Evolutionary conservation across 495 filamentous ascomycete species (phyloP).

Genomic region (Neurospora sp.): DNA sequence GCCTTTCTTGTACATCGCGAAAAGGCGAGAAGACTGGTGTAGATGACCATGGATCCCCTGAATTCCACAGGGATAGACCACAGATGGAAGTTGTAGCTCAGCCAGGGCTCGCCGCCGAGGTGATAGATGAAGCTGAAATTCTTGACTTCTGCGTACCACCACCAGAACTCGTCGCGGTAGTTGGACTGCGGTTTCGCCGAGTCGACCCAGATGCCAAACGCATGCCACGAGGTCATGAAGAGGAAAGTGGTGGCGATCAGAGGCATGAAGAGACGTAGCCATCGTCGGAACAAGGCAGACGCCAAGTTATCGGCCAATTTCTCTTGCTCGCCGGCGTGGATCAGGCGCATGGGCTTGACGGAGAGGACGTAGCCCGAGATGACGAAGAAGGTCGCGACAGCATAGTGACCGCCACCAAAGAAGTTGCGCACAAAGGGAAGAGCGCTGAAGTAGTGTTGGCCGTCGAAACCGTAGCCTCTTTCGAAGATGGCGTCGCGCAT

Average conservation of each 20-base stretch:
- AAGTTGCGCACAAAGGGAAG: conserved; percentile 28
- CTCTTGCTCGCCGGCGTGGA: conserved; percentile 36
- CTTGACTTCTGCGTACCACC: conserved; percentile 49
- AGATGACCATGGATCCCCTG: conserved; percentile 36
- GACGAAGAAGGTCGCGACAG: conserved; percentile 43
- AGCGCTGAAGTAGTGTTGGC: conserved; percentile 30
- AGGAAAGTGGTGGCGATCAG: conserved; percentile 37
- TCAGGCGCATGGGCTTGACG: conserved; percentile 36
- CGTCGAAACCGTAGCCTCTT: conserved; percentile 22
- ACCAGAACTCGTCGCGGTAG: conserved; percentile 36
- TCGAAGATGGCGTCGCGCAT: conserved; percentile 21
- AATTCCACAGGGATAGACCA: conserved; percentile 36
- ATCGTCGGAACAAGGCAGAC: conserved; percentile 25
- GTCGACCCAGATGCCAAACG: conserved; percentile 32
- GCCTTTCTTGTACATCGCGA: conserved; percentile 23
- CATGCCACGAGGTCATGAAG: conserved; percentile 40
- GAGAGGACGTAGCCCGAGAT: conserved; percentile 44
- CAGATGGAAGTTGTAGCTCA: conserved; percentile 30
- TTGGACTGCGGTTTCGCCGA: conserved; percentile 18
- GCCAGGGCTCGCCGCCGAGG: conserved; percentile 24
- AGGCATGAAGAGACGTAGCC: conserved; percentile 24
- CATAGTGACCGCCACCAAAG: conserved; percentile 38
- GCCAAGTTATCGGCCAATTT: conserved; percentile 21
- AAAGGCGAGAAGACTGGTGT: conserved; percentile 33
- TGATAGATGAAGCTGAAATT: conserved; percentile 50